Conservation (phyloP, 345 rosid genomes). For the Pistacia vera region DNA sequence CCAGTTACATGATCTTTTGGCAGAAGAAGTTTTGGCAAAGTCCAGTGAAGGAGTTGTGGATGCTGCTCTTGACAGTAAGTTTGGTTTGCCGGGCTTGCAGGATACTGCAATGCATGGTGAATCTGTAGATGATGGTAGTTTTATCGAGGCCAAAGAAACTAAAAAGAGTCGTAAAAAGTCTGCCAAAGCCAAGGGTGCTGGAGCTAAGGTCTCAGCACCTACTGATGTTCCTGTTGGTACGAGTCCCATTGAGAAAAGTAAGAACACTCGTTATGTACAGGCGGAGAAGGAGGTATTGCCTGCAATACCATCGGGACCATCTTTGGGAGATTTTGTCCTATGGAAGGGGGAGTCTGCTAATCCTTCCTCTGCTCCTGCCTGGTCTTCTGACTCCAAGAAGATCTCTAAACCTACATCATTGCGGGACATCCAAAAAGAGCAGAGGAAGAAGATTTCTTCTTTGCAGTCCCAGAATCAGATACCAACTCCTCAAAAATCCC, state of each 20-base stretch:
- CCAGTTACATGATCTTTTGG: conserved; percentile 71
- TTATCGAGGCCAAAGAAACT: conserved; percentile 87
- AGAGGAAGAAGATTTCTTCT: conserved; percentile 63
- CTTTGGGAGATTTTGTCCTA: conserved; percentile 93
- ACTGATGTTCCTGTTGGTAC: conserved; percentile 53
- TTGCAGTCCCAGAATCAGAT: conserved; percentile 51
- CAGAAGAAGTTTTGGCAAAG: conserved; percentile 64
- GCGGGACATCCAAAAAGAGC: conserved; percentile 93
- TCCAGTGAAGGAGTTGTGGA: conserved; percentile 52
- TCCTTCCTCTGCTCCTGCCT: conserved; percentile 72
- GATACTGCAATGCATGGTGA: conserved; percentile 34
- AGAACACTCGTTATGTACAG: conserved; percentile 55
- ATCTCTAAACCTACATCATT: conserved; percentile 66
- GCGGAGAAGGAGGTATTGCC: conserved; percentile 76
- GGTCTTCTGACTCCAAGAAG: conserved; percentile 80
- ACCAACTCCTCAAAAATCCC: conserved; percentile 57
- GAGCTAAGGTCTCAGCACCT: conserved; percentile 45
- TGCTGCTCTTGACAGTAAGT: conserved; percentile 28
- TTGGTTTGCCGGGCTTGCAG: conserved; percentile 33
- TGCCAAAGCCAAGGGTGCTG: conserved; percentile 74
- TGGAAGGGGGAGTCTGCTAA: conserved; percentile 76
- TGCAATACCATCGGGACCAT: conserved; percentile 86
- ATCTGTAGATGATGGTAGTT: conserved; percentile 60
- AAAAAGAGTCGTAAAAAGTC: conserved; percentile 89
- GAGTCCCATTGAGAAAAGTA: conserved; percentile 75